Evolutionary conservation across 345 rosid genomes (phyloP).

Genomic region (Aquilaria yunnanensis): DNA sequence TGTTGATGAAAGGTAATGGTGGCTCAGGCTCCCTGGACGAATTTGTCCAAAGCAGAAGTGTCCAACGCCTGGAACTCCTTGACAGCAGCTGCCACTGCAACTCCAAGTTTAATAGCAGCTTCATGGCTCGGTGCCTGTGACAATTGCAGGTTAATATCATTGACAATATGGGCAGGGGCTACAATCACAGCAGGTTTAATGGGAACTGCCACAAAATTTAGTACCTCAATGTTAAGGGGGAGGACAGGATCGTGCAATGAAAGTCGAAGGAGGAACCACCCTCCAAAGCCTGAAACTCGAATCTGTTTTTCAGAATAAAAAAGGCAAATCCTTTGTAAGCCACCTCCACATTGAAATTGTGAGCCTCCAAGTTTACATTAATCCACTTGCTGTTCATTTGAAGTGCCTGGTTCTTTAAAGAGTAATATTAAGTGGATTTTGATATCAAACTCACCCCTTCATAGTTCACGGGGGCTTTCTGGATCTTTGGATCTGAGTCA

Average conservation of each 20-base stretch:
- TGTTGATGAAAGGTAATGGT: too few relatives aligned
- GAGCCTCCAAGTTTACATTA: background rate
- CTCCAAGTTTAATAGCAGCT: conserved; percentile 78
- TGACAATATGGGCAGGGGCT: background rate
- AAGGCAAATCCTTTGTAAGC: conserved; percentile 1
- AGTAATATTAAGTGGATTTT: background rate
- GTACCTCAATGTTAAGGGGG: conserved; percentile 97
- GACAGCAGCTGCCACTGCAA: conserved; percentile 50
- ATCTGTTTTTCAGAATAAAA: conserved; percentile 35
- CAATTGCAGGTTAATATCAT: background rate
- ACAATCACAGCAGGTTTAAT: background rate
- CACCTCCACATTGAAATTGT: too few relatives aligned
- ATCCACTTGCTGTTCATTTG: background rate
- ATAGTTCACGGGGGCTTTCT: conserved; percentile 75
- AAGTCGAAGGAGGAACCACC: conserved; percentile 99
- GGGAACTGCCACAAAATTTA: conserved; percentile 1
- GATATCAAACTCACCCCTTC: conserved; percentile 64
- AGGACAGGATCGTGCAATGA: conserved; percentile 98
- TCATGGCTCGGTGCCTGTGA: conserved; percentile 65
- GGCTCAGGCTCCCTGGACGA: conserved; percentile 29
- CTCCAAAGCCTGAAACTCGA: conserved; percentile 85
- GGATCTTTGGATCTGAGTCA: conserved; percentile 52
- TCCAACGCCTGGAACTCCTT: conserved; percentile 80
- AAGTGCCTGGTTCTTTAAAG: background rate
- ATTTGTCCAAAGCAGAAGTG: conserved; percentile 63